phyloP scores from a whole-genome alignment of 2,329 filamentous ascomycete species.

The Pezicula carpinea region DNA sequence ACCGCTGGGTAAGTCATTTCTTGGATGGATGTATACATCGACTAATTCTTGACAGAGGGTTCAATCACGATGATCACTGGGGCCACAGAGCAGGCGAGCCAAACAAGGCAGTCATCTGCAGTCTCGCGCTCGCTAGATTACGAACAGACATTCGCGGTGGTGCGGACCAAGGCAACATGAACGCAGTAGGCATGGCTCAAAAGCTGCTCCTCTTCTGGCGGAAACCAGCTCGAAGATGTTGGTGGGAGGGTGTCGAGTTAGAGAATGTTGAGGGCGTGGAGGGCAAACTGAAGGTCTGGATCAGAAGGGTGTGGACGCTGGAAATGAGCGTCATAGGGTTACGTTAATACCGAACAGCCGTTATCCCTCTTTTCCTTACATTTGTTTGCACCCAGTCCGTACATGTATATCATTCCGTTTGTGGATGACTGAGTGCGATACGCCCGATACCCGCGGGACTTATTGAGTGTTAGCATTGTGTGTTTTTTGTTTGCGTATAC shows the following conservation, averaged over 20 bases:
- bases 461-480: too few species aligned
- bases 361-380: not conserved
- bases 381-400: not conserved
- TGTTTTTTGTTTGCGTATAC: too few species aligned
- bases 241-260: slow-evolving; percentile 98
- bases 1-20: slow-evolving; percentile 78
- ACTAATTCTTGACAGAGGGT: slow-evolving; percentile 59
- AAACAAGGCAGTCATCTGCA: slow-evolving; percentile 98
- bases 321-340: slow-evolving; percentile 96
- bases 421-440: too few species aligned
- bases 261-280: slow-evolving; percentile 85
- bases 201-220: slow-evolving; percentile 97
- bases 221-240: slow-evolving; percentile 92
- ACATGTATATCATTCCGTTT: not conserved
- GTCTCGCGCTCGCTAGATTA: slow-evolving; percentile 84
- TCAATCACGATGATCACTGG: slow-evolving; percentile 94
- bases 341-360: slow-evolving; percentile 43
- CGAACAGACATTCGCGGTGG: slow-evolving; percentile 87
- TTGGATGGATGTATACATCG: not conserved
- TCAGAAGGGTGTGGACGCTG: slow-evolving; percentile 93
- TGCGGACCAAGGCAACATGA: slow-evolving; percentile 62
- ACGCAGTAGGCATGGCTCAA: slow-evolving; percentile 94
- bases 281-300: slow-evolving; percentile 95
- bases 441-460: too few species aligned
- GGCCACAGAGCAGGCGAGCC: slow-evolving; percentile 96